Evolutionary conservation across 2,329 filamentous ascomycete species (phyloP).

Genomic region (Cytospora chrysosperma): DNA sequence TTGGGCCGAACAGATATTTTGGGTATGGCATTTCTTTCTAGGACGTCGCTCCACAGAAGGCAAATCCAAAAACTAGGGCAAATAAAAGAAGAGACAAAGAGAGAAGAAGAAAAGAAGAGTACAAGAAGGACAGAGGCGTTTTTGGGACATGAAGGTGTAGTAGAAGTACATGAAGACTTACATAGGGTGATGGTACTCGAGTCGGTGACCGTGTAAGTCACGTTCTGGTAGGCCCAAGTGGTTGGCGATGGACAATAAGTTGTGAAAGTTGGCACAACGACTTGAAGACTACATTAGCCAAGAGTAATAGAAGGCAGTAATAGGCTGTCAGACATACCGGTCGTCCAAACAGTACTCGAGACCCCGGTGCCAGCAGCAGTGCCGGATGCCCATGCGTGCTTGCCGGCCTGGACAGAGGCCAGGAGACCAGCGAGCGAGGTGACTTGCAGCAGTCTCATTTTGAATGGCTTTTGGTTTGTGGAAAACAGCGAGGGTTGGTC

Average conservation of each 20-base stretch:
- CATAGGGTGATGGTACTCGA: constrained; percentile 46
- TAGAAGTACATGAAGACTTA: constrained; percentile 30
- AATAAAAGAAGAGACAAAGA: not conserved
- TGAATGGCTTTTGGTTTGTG: constrained; percentile 12
- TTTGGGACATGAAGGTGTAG: not conserved
- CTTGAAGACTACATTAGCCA: not conserved
- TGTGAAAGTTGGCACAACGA: constrained; percentile 39
- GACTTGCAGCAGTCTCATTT: constrained; percentile 26
- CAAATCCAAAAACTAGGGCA: not conserved
- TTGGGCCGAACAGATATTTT: not conserved
- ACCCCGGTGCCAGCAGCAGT: constrained; percentile 8
- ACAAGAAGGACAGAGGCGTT: not conserved
- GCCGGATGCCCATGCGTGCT: constrained; percentile 28
- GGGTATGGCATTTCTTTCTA: no score
- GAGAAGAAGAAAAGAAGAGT: no score
- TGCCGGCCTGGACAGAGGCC: constrained; percentile 20
- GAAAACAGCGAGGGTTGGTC: constrained; percentile 6
- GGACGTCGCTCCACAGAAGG: no score
- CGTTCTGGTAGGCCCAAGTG: constrained; percentile 40
- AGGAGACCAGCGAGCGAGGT: constrained; percentile 20
- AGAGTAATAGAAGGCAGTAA: not conserved
- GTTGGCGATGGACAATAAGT: constrained; percentile 45
- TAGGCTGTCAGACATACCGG: constrained; percentile 23
- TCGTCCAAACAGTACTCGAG: constrained; percentile 34
- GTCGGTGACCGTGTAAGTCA: constrained; percentile 45